Base-by-base conservation (phyloP, 192 early-diverging fungal genomes). In the Dissophora ornata region DNA sequence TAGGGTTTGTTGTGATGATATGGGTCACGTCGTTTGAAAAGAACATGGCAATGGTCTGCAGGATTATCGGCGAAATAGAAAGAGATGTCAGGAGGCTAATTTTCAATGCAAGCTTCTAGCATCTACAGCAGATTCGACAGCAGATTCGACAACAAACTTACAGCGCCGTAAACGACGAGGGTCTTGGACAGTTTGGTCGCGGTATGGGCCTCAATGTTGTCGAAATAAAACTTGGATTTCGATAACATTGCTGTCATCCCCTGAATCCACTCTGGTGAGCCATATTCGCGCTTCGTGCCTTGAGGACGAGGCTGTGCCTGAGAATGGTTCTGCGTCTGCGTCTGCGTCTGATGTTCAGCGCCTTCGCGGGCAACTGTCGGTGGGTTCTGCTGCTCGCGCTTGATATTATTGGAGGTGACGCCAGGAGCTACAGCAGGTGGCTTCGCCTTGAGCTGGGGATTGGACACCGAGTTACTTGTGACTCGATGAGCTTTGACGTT, bases 21-120 rank as follows among this genome's bases (percentile, higher is more conserved):
- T 74, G 70, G 26, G 70, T 74, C 18, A 74, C 70, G 10, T 64
- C 62, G 25, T 40, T 64, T 13, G 70, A 74, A 22, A 65, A 74
- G 62, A 74, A 74, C 41, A 29, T 65, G 0, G 70, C 30, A 6
- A 58, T 34, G 8, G 49, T 29, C 70, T 74, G n/a, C n/a, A n/a
- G n/a, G n/a, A n/a, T n/a, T n/a, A n/a, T n/a, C n/a, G n/a, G n/a
- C n/a, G n/a, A n/a, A n/a, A n/a, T n/a, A n/a, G n/a, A n/a, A n/a
- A n/a, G n/a, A n/a, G n/a, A n/a, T n/a, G n/a, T n/a, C n/a, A n/a
- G 44, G 12, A 42, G 1, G 28, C 22, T 26, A 7, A n/a, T n/a
- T n/a, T n/a, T n/a, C n/a, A n/a, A n/a, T n/a, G n/a, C n/a, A n/a
- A n/a, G n/a, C n/a, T n/a, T n/a, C n/a, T n/a, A n/a, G n/a, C n/a